Evolutionary conservation across 208 protist genomes (phyloP), one percentile per base, ranked within the genome.

Genomic region (Novymonas esmeraldas): DNA sequence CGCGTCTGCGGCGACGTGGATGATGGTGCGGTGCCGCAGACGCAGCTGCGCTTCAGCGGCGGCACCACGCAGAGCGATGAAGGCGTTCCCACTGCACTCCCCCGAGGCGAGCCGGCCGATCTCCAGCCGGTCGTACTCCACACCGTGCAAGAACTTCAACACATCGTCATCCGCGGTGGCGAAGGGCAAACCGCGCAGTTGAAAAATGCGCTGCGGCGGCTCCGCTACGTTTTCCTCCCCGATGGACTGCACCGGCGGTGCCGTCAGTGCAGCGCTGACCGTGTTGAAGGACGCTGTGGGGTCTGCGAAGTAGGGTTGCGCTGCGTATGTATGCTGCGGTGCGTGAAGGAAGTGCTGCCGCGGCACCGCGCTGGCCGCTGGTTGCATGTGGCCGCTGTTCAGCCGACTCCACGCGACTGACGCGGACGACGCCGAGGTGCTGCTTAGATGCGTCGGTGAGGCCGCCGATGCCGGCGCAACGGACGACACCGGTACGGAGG

Each of bases 151-250:
- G 48, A 93, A 93, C 16, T 57, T 64, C 13, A 33, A 38, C 22
- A 95, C 74, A 57, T 95, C 85, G 1, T 77, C 64, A 48, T 81
- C 73, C 3, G 76, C 83, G 13, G 82, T 34, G 2, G 24, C 39
- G 68, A 88, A 95, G 13, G 90, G 90, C 1, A 95, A 61, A 6
- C 90, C 90, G 6, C 87, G 84, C 10, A 95, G 79, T 18, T 82
- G 79, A n/a, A 86, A 73, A 1, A 89, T 83, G 16, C 76, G 31
- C 52, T 11, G 26, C 20, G 48, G 46, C 22, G 46, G 26, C 14
- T 44, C 34, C 9, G 0, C 5, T 0, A n/a, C 20, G 18, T 2
- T 14, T 10, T 59, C 54, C 6, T 18, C 28, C 33, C 18, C n/a
- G n/a, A 7, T 18, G 11, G 18, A 16, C 16, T 9, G 10, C 22